phyloP scores from a whole-genome alignment of 805 yeast species.

The Candida alai region DNA sequence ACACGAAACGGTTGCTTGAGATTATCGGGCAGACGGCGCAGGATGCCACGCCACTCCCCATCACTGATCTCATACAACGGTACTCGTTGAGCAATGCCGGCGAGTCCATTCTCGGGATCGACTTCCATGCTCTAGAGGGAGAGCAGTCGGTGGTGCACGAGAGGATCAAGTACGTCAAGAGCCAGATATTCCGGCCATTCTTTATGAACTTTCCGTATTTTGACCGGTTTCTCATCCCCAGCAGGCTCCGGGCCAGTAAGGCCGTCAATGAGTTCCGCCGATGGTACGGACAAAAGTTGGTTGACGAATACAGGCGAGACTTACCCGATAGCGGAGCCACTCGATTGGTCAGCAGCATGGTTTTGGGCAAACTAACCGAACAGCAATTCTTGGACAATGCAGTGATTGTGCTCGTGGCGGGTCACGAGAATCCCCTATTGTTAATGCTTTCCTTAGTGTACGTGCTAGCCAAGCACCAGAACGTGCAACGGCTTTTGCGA shows the following conservation, averaged over 20 bases:
- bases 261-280: conserved; percentile 41
- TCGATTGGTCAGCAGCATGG: conserved; percentile 37
- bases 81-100: conserved; percentile 48
- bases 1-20: conserved; percentile 31
- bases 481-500: conserved; percentile 30
- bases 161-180: conserved; percentile 42
- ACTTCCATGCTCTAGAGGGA: conserved; percentile 37
- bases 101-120: conserved; percentile 47
- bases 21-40: conserved; percentile 15
- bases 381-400: conserved; percentile 52
- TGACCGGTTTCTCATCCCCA: conserved; percentile 47
- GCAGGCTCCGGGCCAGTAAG: conserved; percentile 39
- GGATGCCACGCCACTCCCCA: conserved; percentile 12
- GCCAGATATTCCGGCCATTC: conserved; percentile 52
- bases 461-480: conserved; percentile 40
- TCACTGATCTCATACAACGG: conserved; percentile 44
- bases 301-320: conserved; percentile 17
- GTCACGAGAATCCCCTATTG: conserved; percentile 61
- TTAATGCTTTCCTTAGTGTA: conserved; percentile 45
- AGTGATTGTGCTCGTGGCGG: conserved; percentile 54
- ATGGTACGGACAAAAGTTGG: conserved; percentile 26
- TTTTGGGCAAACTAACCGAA: conserved; percentile 33
- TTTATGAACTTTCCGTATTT: conserved; percentile 53
- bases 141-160: conserved; percentile 31
- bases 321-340: conserved; percentile 38